Evolutionary conservation across 345 rosid genomes (phyloP), one percentile per base, ranked within the genome.

Genomic region (Toxicodendron radicans): DNA sequence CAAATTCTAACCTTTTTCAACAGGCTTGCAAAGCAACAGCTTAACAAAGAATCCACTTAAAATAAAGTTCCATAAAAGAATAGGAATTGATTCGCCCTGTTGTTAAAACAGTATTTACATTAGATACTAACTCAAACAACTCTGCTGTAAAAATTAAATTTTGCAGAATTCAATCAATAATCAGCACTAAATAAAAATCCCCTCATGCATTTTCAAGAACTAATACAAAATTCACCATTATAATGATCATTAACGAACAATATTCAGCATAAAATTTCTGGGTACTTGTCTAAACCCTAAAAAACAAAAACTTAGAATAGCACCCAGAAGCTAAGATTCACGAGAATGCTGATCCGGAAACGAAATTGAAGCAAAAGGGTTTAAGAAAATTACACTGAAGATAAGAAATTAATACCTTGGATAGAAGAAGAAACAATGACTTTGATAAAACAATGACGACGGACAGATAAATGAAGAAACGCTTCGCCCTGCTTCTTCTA

Each of bases 1-100:
- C 32, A 10, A 58, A 21, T 21, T 68, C 85, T 77, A 73, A 92
- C 97, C 97, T 90, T 85, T 85, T 77, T 83, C 75, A 73, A 88
- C 85, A 76, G 78, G 56, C 75, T 80, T 92, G 86, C 79, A 78
- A 30, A 75, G 63, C 75, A 83, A 72, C 43, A 86, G 60, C 68
- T 80, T 72, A 74, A 84, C 60, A 61, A 90, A 68, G 48, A 84
- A 70, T 77, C 81, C 94, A 79, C 81, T 79, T 12, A 86, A 78
- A 61, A 86, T 73, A 71, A 79, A 79, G 82, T 86, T 80, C 91
- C 87, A 85, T 20, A 81, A 80, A 71, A 82, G 64, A 79, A 48
- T 48, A 27, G 46, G 9, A 78, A 75, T 53, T 10, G 89, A 85
- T 78, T 76, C 69, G 17, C 82, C 88, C 95, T 93, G 91, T 77